A percentile compares a stretch with the other conserved stretches of the same genome.
Conservation (phyloP, 441 rosid species). For the Adansonia rubrostipa region DNA sequence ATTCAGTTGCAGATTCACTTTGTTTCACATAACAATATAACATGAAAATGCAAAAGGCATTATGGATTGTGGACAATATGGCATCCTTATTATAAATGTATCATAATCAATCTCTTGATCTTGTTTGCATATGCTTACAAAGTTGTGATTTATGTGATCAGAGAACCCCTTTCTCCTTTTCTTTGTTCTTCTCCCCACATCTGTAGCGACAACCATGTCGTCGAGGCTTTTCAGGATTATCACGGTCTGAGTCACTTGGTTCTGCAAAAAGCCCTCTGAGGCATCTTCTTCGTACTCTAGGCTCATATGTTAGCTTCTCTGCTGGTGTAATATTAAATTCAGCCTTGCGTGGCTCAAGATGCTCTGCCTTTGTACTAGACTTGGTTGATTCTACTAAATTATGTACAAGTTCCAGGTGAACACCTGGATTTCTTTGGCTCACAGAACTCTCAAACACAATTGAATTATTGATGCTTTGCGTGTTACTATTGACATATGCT, state of each 20-base stretch:
- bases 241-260: constrained; percentile 71
- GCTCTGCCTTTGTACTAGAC: constrained; percentile 31
- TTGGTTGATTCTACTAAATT: constrained; percentile 34
- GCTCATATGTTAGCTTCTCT: constrained; percentile 56
- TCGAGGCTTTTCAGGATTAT: constrained; percentile 68
- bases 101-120: constrained; percentile 16
- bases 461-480: constrained; percentile 75
- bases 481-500: constrained; percentile 68
- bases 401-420: constrained; percentile 49
- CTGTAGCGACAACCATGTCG: constrained; percentile 71
- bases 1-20: constrained; percentile 39
- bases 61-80: constrained; percentile 27
- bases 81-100: constrained; percentile 39
- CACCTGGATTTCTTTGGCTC: constrained; percentile 67
- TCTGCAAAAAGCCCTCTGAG: constrained; percentile 80
- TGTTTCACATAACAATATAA: constrained; percentile 18
- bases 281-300: constrained; percentile 70
- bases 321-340: constrained; percentile 45
- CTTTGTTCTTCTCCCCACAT: constrained; percentile 50
- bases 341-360: constrained; percentile 44
- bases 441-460: constrained; percentile 61
- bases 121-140: constrained; percentile 7
- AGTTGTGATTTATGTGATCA: constrained; percentile 27
- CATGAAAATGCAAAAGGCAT: constrained; percentile 13
- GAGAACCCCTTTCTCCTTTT: constrained; percentile 38